phyloP scores from a whole-genome alignment of 306 rosid genomes.

The Pterocarpus santalinus region DNA sequence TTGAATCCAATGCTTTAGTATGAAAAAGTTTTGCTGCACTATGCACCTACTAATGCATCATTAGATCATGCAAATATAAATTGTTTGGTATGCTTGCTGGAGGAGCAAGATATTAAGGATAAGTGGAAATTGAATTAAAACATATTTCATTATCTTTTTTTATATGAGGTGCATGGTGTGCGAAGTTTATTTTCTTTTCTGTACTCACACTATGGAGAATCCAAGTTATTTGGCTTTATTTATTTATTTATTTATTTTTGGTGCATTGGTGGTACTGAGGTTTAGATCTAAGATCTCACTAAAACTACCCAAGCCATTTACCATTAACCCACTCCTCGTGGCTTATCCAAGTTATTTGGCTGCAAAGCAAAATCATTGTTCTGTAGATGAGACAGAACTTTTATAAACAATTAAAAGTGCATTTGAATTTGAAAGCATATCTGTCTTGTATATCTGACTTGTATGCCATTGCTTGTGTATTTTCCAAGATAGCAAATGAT shows the following conservation, averaged over 20 bases:
- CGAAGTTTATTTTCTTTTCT: background rate
- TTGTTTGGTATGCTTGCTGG: background rate
- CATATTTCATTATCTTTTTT: slow-evolving; percentile 13
- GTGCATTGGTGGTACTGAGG: background rate
- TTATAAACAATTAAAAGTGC: background rate
- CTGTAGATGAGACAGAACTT: background rate
- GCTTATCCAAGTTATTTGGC: slow-evolving; percentile 8
- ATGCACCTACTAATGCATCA: background rate
- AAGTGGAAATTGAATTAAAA: background rate
- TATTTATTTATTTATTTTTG: too few relatives aligned
- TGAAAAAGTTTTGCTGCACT: background rate
- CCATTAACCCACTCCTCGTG: too few relatives aligned
- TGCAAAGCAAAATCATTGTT: slow-evolving; percentile 28
- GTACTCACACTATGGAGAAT: background rate
- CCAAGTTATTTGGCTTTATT: slow-evolving; percentile 1
- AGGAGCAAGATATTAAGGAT: background rate
- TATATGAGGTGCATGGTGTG: background rate
- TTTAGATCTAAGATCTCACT: too few relatives aligned
- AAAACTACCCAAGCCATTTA: too few relatives aligned
- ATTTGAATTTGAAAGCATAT: slow-evolving; percentile 9
- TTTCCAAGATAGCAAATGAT: slow-evolving; percentile 5
- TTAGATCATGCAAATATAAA: slow-evolving; percentile 4
- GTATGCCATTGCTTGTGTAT: background rate
- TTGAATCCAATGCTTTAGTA: background rate
- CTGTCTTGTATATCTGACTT: slow-evolving; percentile 1